phyloP scores from a whole-genome alignment of 2,329 filamentous ascomycete species.

The Venturia carpophila region DNA sequence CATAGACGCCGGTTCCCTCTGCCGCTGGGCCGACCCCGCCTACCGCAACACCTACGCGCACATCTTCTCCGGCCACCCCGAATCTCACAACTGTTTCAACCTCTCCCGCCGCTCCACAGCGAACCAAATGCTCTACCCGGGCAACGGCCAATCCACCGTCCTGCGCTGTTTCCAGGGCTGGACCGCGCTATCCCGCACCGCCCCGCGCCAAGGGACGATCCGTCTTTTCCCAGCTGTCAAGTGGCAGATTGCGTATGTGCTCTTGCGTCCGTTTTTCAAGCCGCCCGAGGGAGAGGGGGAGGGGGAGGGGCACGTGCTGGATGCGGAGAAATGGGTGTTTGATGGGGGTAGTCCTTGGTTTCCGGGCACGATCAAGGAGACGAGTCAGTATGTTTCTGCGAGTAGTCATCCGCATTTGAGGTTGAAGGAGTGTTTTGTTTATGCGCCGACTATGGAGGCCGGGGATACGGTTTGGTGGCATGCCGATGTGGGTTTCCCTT shows the following conservation, averaged over 20 bases:
- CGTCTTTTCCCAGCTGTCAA: slow-evolving; percentile 32
- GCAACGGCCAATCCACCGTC: slow-evolving; percentile 32
- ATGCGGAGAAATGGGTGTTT: slow-evolving; percentile 29
- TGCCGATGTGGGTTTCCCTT: slow-evolving; percentile 29
- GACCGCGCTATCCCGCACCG: slow-evolving; percentile 36
- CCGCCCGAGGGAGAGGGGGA: not conserved
- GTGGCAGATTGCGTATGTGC: not conserved
- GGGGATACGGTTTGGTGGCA: slow-evolving; percentile 40
- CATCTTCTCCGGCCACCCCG: slow-evolving; percentile 34
- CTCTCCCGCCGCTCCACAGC: slow-evolving; percentile 31
- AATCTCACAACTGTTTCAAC: slow-evolving; percentile 34
- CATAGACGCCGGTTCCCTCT: slow-evolving; percentile 38
- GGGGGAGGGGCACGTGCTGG: not conserved
- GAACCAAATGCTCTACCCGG: slow-evolving; percentile 31
- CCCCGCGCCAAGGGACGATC: slow-evolving; percentile 32
- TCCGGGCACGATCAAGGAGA: slow-evolving; percentile 31
- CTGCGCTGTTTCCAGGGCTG: slow-evolving; percentile 37
- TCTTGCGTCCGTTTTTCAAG: not conserved
- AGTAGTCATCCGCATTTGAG: slow-evolving; percentile 35
- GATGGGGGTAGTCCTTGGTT: slow-evolving; percentile 31
- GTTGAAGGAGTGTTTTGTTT: slow-evolving; percentile 32
- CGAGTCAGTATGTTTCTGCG: slow-evolving; percentile 33
- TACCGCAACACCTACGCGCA: slow-evolving; percentile 33
- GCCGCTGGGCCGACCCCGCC: slow-evolving; percentile 35
- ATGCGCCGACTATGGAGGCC: slow-evolving; percentile 33